Conservation (phyloP, 2,329 filamentous ascomycete species). For the Pseudogymnoascus sp. region DNA sequence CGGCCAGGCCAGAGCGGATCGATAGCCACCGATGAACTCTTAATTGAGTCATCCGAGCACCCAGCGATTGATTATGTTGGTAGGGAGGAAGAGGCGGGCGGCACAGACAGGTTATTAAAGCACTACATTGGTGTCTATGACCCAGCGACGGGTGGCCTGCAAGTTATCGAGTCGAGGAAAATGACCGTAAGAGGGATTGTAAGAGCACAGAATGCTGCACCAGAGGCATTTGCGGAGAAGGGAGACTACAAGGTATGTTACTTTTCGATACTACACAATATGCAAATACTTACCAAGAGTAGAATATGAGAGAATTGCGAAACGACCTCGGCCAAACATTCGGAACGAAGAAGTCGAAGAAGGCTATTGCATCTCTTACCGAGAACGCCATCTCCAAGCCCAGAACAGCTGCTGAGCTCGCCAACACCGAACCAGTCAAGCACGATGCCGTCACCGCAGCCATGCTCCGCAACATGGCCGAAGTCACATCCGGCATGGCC, state of each 20-base stretch:
- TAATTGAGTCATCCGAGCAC: conserved; percentile 54
- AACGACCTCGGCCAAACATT: conserved; percentile 71
- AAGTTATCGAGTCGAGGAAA: conserved; percentile 58
- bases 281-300: conserved; percentile 18
- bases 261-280: neutral
- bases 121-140: conserved; percentile 63
- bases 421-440: conserved; percentile 35
- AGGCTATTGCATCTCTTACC: conserved; percentile 62
- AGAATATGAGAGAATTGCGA: conserved; percentile 56
- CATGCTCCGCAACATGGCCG: conserved; percentile 58
- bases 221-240: conserved; percentile 39
- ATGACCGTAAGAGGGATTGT: conserved; percentile 55
- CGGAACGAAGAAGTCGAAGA: conserved; percentile 80
- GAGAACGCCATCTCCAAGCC: conserved; percentile 60
- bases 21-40: conserved; percentile 40
- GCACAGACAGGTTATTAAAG: conserved; percentile 43
- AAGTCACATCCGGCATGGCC: conserved; percentile 59
- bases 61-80: conserved; percentile 54
- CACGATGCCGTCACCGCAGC: conserved; percentile 51
- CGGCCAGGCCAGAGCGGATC: conserved; percentile 22
- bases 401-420: conserved; percentile 18
- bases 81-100: conserved; percentile 43
- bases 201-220: conserved; percentile 47
- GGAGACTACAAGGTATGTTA: conserved; percentile 29
- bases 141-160: conserved; percentile 50